phyloP scores from a whole-genome alignment of 2,329 filamentous ascomycete genomes.

The Diplodia corticola region DNA sequence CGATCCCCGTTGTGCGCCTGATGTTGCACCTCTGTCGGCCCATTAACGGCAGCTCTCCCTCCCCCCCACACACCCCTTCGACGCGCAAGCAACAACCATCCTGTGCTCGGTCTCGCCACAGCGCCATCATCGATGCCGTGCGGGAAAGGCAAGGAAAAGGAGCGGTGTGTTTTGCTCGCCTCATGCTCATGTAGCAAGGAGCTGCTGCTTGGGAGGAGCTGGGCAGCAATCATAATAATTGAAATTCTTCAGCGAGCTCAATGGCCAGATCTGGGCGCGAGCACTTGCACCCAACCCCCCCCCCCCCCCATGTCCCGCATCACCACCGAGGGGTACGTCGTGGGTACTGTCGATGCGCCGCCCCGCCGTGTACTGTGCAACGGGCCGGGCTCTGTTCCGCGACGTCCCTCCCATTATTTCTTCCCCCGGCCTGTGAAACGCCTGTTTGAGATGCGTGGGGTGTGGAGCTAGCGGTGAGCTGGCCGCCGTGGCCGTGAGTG shows the following conservation, averaged over 20 bases:
- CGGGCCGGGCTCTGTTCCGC: not conserved
- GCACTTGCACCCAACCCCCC: too few species aligned
- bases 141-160: too few species aligned
- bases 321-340: not conserved
- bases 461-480: not conserved
- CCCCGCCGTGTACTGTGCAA: not conserved
- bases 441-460: not conserved
- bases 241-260: not conserved
- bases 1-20: too few species aligned
- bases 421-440: not conserved
- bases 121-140: not conserved
- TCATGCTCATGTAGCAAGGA: too few species aligned
- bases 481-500: too few species aligned
- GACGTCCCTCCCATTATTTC: not conserved
- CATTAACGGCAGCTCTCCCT: too few species aligned
- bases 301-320: not conserved
- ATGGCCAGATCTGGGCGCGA: not conserved
- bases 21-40: too few species aligned
- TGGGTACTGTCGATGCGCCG: too few species aligned
- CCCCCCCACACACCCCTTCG: too few species aligned
- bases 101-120: not conserved
- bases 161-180: constrained; percentile 2
- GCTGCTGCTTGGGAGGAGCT: too few species aligned
- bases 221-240: not conserved
- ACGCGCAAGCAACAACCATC: not conserved